Evolutionary conservation across 139 green algal genomes (phyloP).

Genomic region (Diplosphaera chodatii): DNA sequence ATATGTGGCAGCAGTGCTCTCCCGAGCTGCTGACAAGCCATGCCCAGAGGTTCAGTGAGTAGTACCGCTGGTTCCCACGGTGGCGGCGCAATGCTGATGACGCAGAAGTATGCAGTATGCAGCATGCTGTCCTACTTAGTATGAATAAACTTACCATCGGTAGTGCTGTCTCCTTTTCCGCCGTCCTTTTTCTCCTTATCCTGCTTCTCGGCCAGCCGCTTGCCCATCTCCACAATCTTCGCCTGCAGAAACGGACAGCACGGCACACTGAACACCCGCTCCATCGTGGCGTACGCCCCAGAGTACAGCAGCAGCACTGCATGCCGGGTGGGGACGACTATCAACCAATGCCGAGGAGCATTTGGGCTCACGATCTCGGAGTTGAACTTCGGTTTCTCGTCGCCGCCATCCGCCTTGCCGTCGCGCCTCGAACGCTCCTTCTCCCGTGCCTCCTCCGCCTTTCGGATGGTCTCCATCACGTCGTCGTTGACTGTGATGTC

Average conservation of each 20-base stretch:
- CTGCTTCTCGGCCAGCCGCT: constrained; percentile 34
- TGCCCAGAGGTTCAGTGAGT: too few relatives aligned
- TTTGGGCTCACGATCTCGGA: background rate
- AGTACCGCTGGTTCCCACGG: too few relatives aligned
- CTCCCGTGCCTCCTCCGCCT: background rate
- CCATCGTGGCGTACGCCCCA: too few relatives aligned
- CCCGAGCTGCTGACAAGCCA: too few relatives aligned
- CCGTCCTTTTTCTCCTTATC: constrained; percentile 1
- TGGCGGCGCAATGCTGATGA: background rate
- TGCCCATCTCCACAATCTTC: constrained; percentile 36
- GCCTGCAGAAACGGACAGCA: constrained; percentile 9
- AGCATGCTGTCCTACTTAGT: too few relatives aligned
- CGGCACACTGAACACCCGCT: too few relatives aligned
- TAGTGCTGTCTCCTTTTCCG: background rate
- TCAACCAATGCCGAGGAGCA: too few relatives aligned
- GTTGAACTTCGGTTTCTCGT: background rate
- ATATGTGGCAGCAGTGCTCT: too few relatives aligned
- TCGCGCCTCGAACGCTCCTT: background rate
- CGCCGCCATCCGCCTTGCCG: too few relatives aligned
- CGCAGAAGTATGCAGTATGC: too few relatives aligned
- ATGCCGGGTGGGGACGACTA: too few relatives aligned
- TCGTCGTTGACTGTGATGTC: background rate
- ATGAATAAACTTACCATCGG: background rate
- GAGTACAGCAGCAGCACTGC: too few relatives aligned
- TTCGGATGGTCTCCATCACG: background rate